Evolutionary conservation across 2,329 filamentous ascomycete species (phyloP).

Genomic region (Chaetomium strumarium): DNA sequence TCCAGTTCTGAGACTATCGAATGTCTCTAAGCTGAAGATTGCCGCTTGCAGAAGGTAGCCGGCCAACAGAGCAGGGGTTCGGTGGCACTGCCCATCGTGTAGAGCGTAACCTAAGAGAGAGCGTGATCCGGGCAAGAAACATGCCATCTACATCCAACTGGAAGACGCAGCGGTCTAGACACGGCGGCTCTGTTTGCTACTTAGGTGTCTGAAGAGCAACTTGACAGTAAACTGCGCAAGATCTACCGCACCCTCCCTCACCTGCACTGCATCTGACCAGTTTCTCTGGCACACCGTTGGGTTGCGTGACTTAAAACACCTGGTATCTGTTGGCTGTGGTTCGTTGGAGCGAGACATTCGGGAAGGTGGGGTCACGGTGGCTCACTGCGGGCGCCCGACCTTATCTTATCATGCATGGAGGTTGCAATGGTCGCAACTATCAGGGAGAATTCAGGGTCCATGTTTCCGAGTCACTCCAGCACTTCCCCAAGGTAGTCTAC

Average conservation of each 20-base stretch:
- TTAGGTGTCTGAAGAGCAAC: neutral
- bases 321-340: conserved; percentile 13
- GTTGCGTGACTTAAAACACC: conserved; percentile 9
- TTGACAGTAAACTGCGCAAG: neutral
- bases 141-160: too few relatives aligned
- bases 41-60: too few relatives aligned
- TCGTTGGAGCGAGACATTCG: conserved; percentile 7
- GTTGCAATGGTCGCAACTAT: neutral
- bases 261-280: conserved; percentile 11
- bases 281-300: conserved; percentile 13
- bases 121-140: too few relatives aligned
- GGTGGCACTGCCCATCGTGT: too few relatives aligned
- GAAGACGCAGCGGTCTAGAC: too few relatives aligned
- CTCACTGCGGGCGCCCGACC: neutral
- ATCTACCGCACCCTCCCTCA: neutral
- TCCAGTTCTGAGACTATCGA: too few relatives aligned
- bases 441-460: too few relatives aligned
- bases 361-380: neutral
- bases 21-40: too few relatives aligned
- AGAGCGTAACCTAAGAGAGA: too few relatives aligned
- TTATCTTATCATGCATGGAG: neutral
- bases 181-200: neutral
- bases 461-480: too few relatives aligned
- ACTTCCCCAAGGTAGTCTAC: too few relatives aligned
- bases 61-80: too few relatives aligned